Base-by-base conservation (phyloP, 192 early-diverging fungal species). In the Phlyctochytrium bullatum region DNA sequence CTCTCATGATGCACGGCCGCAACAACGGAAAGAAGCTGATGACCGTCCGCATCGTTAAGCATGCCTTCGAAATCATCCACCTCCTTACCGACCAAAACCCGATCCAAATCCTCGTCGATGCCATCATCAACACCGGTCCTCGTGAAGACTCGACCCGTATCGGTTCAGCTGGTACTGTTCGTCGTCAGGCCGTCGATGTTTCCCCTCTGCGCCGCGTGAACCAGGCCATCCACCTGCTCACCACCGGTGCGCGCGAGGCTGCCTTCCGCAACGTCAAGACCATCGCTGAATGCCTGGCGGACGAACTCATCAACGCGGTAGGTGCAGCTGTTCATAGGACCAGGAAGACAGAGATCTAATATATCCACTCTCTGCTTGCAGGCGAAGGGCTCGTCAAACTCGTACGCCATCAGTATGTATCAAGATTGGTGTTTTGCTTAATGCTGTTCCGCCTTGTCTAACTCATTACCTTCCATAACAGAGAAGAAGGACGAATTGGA, bases 1-100 rank as follows among this genome's bases (percentile, higher is more conserved):
- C 95, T 72, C 86, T 98, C 73, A 98, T 98, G 96, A 96, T 96
- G 93, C 92, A 96, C 85, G 96, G 95, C 68, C 92, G 95, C 74
- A 98, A 98, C 92, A 98, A 95, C 88, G 96, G 95, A 76, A 98
- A 98, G 90, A 98, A 98, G 90, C 86, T 98, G 69, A 96, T 97
- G 95, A 91, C 96, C 71, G 86, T 87, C 78, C 94, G 96, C 68
- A 98, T 98, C 75, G 92, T 98, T 77, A 94, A 98, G 89, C 96
- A 98, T 86, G 92, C 95, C 59, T 96, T 98, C 79, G 96, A 98
- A 84, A 98, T 98, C 81, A 90, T 97, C 81, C 88, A 98, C 90
- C 88, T 98, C 77, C 87, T 94, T 79, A 95, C 95, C 73, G 96
- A 98, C 82, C 85, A 86, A 81, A 98, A 98, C 91, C 96, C 96